Percentiles rank a stretch among this genome's conserved stretches.
Evolutionary conservation across 331 rosid genomes (phyloP).

Genomic region (Quercus phellos): DNA sequence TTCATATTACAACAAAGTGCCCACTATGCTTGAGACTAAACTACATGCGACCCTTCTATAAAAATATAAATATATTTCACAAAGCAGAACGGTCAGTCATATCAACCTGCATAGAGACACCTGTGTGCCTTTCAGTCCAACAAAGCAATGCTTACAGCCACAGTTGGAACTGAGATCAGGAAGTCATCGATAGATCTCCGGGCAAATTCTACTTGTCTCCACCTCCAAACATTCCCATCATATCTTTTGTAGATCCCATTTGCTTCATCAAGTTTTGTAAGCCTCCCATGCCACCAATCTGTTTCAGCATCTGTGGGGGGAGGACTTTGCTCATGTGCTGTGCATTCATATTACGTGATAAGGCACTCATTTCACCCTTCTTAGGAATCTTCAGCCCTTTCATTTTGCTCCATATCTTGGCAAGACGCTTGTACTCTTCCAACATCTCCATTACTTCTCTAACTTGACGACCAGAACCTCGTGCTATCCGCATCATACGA

Average conservation of each 20-base stretch:
- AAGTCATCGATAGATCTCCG: neutral
- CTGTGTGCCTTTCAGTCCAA: neutral
- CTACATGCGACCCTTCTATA: neutral
- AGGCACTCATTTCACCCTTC: constrained; percentile 65
- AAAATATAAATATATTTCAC: neutral
- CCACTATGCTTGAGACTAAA: neutral
- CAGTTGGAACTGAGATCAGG: neutral
- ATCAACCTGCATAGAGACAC: neutral
- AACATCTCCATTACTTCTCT: constrained; percentile 69
- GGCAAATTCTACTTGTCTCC: constrained; percentile 39
- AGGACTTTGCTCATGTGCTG: constrained; percentile 79
- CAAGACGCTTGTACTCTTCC: constrained; percentile 68
- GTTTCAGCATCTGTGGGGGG: constrained; percentile 80
- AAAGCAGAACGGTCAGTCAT: neutral
- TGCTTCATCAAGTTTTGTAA: constrained; percentile 86
- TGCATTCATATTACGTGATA: constrained; percentile 72
- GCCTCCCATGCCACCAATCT: constrained; percentile 82
- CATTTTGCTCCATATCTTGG: constrained; percentile 67
- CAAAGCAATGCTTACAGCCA: neutral
- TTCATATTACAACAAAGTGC: neutral
- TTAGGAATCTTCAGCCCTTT: constrained; percentile 71
- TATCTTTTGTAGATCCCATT: constrained; percentile 77
- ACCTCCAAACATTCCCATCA: constrained; percentile 93
- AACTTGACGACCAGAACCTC: constrained; percentile 67
- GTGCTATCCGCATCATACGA: constrained; percentile 63